Percentiles rank a stretch among this genome's conserved stretches.
Conservation (phyloP, 345 rosid genomes). For the Melastoma malabathricum region DNA sequence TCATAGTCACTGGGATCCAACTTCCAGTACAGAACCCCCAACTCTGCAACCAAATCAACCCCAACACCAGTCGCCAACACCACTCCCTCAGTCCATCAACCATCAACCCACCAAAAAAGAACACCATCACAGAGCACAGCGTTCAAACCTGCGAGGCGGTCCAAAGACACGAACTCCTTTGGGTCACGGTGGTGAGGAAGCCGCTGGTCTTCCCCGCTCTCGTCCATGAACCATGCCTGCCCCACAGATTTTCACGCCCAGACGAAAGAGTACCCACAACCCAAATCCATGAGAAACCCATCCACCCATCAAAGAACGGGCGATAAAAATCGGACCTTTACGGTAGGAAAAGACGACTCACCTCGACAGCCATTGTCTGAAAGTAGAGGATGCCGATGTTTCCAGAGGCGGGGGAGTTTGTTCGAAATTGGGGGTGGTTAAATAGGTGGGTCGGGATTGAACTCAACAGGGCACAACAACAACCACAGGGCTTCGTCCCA, state of each 20-base stretch:
- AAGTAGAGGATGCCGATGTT: neutral
- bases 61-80: neutral
- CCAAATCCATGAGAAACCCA: neutral
- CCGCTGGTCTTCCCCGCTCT: conserved; percentile 35
- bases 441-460: no score
- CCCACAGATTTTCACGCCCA: neutral
- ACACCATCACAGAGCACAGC: neutral
- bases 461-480: no score
- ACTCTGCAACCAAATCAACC: conserved; percentile 20
- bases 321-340: neutral
- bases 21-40: conserved; percentile 74
- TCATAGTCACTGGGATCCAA: conserved; percentile 64
- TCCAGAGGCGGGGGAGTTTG: no score
- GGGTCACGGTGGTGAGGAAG: conserved; percentile 39
- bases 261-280: neutral
- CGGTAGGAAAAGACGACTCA: conserved; percentile 9
- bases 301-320: neutral
- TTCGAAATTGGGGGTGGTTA: no score
- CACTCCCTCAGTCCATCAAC: no score
- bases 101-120: neutral
- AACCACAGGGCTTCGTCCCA: no score
- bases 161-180: conserved; percentile 26
- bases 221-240: conserved; percentile 67
- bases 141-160: conserved; percentile 32
- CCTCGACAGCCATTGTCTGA: conserved; percentile 40